Conservation (phyloP, 1,284 basidiomycete species). For the Leucoagaricus sp. region DNA sequence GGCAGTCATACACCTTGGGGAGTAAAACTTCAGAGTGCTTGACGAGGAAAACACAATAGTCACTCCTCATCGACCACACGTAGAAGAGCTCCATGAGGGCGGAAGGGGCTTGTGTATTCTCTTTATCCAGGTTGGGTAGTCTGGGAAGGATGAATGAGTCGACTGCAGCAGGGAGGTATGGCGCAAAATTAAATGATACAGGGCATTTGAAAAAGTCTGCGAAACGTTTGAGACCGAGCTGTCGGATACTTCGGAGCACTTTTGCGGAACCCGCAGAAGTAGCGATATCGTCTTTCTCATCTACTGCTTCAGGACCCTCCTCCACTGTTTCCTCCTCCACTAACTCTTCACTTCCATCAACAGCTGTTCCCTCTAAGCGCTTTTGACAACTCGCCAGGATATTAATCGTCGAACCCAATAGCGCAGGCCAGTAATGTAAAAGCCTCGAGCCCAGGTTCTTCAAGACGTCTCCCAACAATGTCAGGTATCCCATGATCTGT, state of each 20-base stretch:
- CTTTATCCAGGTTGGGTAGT: slow-evolving; percentile 71
- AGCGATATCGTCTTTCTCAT: slow-evolving; percentile 38
- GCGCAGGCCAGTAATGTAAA: slow-evolving; percentile 67
- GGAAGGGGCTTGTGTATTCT: slow-evolving; percentile 93
- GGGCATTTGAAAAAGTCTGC: slow-evolving; percentile 85
- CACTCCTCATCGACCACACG: slow-evolving; percentile 68
- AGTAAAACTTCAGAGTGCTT: slow-evolving; percentile 72
- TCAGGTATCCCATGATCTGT: slow-evolving; percentile 84
- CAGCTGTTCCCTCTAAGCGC: slow-evolving; percentile 24
- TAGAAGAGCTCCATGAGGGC: slow-evolving; percentile 88
- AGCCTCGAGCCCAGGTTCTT: slow-evolving; percentile 79
- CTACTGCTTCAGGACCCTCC: slow-evolving; percentile 39
- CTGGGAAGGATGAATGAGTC: slow-evolving; percentile 81
- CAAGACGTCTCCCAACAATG: slow-evolving; percentile 82
- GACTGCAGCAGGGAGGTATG: slow-evolving; percentile 75
- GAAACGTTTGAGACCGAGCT: slow-evolving; percentile 84
- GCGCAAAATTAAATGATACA: slow-evolving; percentile 72
- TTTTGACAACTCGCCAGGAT: slow-evolving; percentile 68
- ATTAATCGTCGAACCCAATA: slow-evolving; percentile 70
- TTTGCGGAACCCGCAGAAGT: slow-evolving; percentile 40
- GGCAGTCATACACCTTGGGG: slow-evolving; percentile 79
- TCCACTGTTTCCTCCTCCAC: slow-evolving; percentile 29
- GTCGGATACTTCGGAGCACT: slow-evolving; percentile 67
- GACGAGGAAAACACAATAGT: slow-evolving; percentile 67
- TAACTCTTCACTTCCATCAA: slow-evolving; percentile 22